Base-by-base conservation (phyloP, 2,329 filamentous ascomycete species). In the Alternaria arbusti region DNA sequence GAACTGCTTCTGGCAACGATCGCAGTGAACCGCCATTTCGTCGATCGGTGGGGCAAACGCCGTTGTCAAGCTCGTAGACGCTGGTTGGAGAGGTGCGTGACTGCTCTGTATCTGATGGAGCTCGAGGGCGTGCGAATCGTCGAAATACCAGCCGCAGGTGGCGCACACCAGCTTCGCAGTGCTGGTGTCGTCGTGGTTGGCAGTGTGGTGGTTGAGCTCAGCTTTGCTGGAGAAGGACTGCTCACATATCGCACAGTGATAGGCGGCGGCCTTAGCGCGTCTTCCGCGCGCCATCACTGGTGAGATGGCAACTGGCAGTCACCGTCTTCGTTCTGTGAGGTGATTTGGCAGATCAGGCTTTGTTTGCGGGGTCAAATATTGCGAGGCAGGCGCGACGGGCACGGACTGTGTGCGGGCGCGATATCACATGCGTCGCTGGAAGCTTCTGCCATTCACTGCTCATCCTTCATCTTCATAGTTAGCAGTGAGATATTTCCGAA, bases 71-170 rank as follows among this genome's bases (percentile, higher is more conserved):
- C 4, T 17, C 36, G 36, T 17, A 40, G n/a, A 52, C n/a, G 36
- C 36, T 28, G 52, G 32, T 3, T 40, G 15, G 4, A 28, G 7
- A 20, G 46, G 17, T 7, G 25, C 26, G 50, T 76, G 73, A 6
- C 66, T 63, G 11, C 22, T 62, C 17, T 52, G 28, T 13, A 64
- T 58, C 32, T 57, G 52, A 40, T 77, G 75, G 0, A 59, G 28
- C 32, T 76, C 73, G 1, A 77, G 67, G 1, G 65, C 65, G n/a
- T 70, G 54, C 3, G 63, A 61, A 59, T 75, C 70, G 11, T 56
- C 25, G 22, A 74, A 76, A 2, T 43, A 23, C 57, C 63, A 69
- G 0, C 47, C 13, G 51, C 74, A 77, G 0, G 43, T 28, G 3
- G 52, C n/a, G 40, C 71, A 75, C 8, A 46, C n/a, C 23, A 59